Percentiles rank a stretch among this genome's conserved stretches.
phyloP scores from a whole-genome alignment of 2,329 filamentous ascomycete genomes.

The Dryadomyces quercus-mongolicae region DNA sequence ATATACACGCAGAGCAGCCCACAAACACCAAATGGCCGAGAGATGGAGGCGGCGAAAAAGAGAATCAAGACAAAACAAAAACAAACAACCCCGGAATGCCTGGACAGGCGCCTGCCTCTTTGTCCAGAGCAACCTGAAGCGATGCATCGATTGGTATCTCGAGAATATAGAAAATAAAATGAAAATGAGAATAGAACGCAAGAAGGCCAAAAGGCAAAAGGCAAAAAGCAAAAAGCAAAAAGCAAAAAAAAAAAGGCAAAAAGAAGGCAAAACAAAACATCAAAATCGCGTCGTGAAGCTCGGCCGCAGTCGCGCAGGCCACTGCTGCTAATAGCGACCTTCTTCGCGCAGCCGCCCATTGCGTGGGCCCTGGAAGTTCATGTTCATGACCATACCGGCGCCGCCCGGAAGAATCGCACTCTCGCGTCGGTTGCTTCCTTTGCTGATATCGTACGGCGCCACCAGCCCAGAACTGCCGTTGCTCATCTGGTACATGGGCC shows the following conservation, averaged over 20 bases:
- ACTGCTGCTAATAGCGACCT: slow-evolving; percentile 28
- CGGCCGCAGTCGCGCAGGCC: slow-evolving; percentile 3
- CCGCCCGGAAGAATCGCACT: slow-evolving; percentile 43
- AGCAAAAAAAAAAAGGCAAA: background rate
- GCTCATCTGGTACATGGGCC: slow-evolving; percentile 21
- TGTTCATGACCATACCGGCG: slow-evolving; percentile 20
- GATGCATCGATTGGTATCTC: background rate
- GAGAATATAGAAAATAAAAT: background rate
- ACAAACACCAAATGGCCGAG: background rate
- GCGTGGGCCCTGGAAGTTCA: slow-evolving; percentile 37
- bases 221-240: background rate
- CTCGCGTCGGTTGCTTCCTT: slow-evolving; percentile 34
- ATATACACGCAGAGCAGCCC: background rate
- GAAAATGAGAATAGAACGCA: background rate
- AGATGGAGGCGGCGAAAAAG: background rate
- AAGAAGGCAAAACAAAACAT: background rate
- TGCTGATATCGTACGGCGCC: slow-evolving; percentile 26
- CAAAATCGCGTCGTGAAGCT: slow-evolving; percentile 9
- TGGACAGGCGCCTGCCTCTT: background rate
- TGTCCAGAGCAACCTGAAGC: background rate
- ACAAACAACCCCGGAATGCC: background rate
- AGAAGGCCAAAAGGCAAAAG: background rate
- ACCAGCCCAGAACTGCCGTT: slow-evolving; percentile 15
- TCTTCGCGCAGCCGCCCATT: slow-evolving; percentile 44
- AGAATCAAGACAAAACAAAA: background rate